Percentiles rank a stretch among this genome's conserved stretches.
Conservation (phyloP, 2,329 filamentous ascomycete species). For the Thielaviopsis cerberus region DNA sequence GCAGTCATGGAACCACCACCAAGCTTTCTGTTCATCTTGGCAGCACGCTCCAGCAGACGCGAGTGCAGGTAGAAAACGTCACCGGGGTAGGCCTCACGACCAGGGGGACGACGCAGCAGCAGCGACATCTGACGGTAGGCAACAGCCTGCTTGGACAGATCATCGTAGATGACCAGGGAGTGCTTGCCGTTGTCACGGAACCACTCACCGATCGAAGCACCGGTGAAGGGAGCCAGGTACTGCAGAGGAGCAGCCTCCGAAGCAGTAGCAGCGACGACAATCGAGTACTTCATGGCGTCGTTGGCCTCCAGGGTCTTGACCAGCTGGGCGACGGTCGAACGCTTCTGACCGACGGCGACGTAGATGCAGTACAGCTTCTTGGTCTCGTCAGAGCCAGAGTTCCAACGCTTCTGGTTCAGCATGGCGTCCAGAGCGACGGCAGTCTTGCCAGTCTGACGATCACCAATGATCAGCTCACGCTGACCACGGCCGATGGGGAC, state of each 20-base stretch:
- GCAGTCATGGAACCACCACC: constrained; percentile 94
- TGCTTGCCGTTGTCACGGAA: constrained; percentile 80
- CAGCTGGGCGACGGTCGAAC: constrained; percentile 95
- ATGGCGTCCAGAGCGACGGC: constrained; percentile 95
- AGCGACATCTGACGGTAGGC: constrained; percentile 99
- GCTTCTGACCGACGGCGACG: constrained; percentile 98
- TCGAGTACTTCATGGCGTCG: constrained; percentile 95
- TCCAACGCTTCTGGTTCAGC: constrained; percentile 99
- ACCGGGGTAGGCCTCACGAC: constrained; percentile 98
- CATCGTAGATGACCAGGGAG: constrained; percentile 78
- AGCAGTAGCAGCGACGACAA: constrained; percentile 86
- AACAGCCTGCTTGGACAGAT: constrained; percentile 94
- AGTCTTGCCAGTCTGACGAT: constrained; percentile 99
- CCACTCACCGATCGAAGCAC: constrained; percentile 40
- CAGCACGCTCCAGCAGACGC: constrained; percentile 95
- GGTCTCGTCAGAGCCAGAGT: constrained; percentile 64
- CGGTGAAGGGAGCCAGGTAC: constrained; percentile 87
- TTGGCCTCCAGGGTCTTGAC: constrained; percentile 99
- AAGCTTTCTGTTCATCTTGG: constrained; percentile 94
- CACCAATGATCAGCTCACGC: constrained; percentile 99
- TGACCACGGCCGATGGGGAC: constrained; percentile 98
- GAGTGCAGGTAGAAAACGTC: constrained; percentile 99
- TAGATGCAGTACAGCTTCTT: constrained; percentile 99
- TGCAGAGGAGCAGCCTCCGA: constrained; percentile 92
- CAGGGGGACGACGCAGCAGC: constrained; percentile 87